Evolutionary conservation across 2,329 filamentous ascomycete genomes (phyloP), one percentile per base, ranked within the genome.

Genomic region (Fusarium staphyleae): DNA sequence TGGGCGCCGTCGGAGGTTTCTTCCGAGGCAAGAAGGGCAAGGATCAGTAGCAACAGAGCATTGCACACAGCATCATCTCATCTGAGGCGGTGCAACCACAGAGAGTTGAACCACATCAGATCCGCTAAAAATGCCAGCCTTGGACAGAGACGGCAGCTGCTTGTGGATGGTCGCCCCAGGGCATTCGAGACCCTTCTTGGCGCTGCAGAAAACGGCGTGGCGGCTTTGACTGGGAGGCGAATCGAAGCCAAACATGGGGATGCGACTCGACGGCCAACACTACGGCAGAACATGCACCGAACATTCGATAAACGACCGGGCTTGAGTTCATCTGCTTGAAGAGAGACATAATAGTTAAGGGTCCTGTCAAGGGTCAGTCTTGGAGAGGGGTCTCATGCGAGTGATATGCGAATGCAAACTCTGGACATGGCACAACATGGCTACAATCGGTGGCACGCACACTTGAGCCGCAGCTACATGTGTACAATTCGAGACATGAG

Each of bases 1-100:
- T 89, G 83, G 80, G 80, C 2, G 75, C 76, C 6, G 66, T 87
- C 61, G 78, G 78, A 9, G 69, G 68, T 0, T 89, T 89, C 63
- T 89, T 88, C 65, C 75, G 80, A 52, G 74, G 71, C 5, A 87
- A 84, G 72, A 62, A 43, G 41, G 51, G 18, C 30, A 50, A 57
- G 48, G 35, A 29, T n/a, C 12, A 42, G 9, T 30, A 49, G 22
- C 15, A 24, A 5, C 29, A 16, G 24, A 12, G 14, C 22, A 15
- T 28, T 34, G 29, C 24, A 18, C 16, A n/a, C n/a, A n/a, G n/a
- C n/a, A 19, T 14, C 34, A 24, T 9, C 22, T 24, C 22, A 24
- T 24, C 22, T 24, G 22, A 24, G 22, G 24, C 18, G 22, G 16
- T 5, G 9, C 37, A 41, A 41, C 24, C 24, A 19, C 37, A 33